A percentile compares a stretch with the other conserved stretches of the same genome.
These are phyloP conservation scores for Thelephora aurantiotincta DNA, from an alignment of 768 basidiomycete species.

Conservation along the genomic window DNA sequence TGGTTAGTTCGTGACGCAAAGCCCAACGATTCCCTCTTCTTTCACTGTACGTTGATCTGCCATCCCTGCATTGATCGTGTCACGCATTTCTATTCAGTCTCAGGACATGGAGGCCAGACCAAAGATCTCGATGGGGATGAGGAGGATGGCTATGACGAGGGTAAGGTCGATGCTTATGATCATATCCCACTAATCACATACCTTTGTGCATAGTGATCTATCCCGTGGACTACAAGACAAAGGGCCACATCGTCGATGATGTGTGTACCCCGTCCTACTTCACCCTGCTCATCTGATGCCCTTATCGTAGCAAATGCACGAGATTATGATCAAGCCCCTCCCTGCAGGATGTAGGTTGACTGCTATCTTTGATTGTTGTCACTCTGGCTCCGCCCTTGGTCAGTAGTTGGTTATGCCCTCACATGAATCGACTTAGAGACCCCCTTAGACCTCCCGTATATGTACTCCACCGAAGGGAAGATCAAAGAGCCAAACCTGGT, in stretches of 20 bases:
- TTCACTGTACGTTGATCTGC: constrained; percentile 25
- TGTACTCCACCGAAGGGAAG: constrained; percentile 91
- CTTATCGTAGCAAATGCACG: constrained; percentile 23
- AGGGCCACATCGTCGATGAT: constrained; percentile 71
- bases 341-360: constrained; percentile 59
- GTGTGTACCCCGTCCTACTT: constrained; percentile 22
- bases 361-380: constrained; percentile 38
- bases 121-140: constrained; percentile 69
- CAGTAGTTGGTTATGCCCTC: constrained; percentile 1
- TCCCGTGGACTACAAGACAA: constrained; percentile 70
- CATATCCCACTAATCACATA: not conserved
- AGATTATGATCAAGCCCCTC: constrained; percentile 36
- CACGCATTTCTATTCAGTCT: constrained; percentile 32
- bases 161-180: no score
- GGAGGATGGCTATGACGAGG: constrained; percentile 69
- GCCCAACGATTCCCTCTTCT: constrained; percentile 40
- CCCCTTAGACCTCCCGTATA: constrained; percentile 22
- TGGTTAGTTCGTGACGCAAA: constrained; percentile 43
- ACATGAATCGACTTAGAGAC: not conserved
- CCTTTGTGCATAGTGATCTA: constrained; percentile 52
- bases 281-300: not conserved
- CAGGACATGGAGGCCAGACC: constrained; percentile 92
- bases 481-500: constrained; percentile 88
- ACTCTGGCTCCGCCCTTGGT: constrained; percentile 33
- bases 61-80: not conserved